Evolutionary conservation across 768 basidiomycete species (phyloP).

Genomic region (Lyophyllum atratum): DNA sequence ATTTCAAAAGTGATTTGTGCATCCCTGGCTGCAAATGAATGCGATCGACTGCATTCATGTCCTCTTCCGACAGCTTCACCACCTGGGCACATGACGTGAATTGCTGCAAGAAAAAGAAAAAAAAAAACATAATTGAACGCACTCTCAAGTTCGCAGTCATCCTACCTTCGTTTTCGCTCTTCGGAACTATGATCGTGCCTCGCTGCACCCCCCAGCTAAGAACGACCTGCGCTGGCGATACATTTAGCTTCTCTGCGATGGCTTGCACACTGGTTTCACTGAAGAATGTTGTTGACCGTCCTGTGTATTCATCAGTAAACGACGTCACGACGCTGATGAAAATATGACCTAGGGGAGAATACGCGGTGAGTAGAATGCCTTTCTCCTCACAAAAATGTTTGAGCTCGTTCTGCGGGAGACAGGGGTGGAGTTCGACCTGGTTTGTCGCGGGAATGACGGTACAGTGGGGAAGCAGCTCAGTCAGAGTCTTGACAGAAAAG

Average conservation of each 20-base stretch:
- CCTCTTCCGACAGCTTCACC: slow-evolving; percentile 31
- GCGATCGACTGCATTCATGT: slow-evolving; percentile 39
- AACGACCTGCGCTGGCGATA: slow-evolving; percentile 52
- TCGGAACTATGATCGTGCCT: slow-evolving; percentile 62
- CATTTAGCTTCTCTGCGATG: slow-evolving; percentile 35
- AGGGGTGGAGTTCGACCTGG: slow-evolving; percentile 61
- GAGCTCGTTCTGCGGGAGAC: slow-evolving; percentile 52
- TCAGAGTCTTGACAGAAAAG: slow-evolving; percentile 48
- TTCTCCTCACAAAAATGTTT: slow-evolving; percentile 47
- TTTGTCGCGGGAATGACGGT: slow-evolving; percentile 54
- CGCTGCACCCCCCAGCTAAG: slow-evolving; percentile 68
- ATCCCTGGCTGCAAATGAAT: slow-evolving; percentile 42
- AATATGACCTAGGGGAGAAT: slow-evolving; percentile 42
- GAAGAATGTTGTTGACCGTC: slow-evolving; percentile 29
- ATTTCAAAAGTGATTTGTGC: slow-evolving; percentile 37
- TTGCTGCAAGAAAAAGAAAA: slow-evolving; percentile 2
- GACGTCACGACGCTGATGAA: not conserved
- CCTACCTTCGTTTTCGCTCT: slow-evolving; percentile 50
- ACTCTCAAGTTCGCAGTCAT: slow-evolving; percentile 50
- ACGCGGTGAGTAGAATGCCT: slow-evolving; percentile 53
- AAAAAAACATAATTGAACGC: not conserved
- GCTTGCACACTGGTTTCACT: slow-evolving; percentile 30
- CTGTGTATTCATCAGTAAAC: slow-evolving; percentile 3
- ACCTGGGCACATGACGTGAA: slow-evolving; percentile 27
- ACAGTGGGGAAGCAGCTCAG: slow-evolving; percentile 42